These are phyloP conservation scores for Phytophthora macrochlamydospora DNA, from an alignment of 352 stramenopile genomes.

Conservation along the genomic window DNA sequence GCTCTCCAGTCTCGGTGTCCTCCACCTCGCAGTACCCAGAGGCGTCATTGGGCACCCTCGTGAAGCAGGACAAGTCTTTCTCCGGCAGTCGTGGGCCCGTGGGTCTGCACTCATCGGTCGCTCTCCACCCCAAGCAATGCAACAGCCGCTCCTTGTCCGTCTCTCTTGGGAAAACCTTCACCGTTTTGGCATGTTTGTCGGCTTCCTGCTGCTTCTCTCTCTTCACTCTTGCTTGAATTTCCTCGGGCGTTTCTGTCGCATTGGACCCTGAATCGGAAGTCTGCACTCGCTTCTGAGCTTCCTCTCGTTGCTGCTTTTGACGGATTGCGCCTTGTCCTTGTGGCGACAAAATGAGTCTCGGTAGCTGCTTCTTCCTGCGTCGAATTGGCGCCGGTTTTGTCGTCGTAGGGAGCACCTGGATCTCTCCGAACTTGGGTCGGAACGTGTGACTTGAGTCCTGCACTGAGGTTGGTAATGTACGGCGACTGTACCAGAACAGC, in stretches of 20 bases:
- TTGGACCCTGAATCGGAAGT: not conserved
- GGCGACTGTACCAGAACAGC: slow-evolving; percentile 20
- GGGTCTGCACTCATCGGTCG: slow-evolving; percentile 22
- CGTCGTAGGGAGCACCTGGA: slow-evolving; percentile 14
- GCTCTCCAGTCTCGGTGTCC: slow-evolving; percentile 26
- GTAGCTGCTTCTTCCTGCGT: slow-evolving; percentile 14
- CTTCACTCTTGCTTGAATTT: not conserved
- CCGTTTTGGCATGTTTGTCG: slow-evolving; percentile 7
- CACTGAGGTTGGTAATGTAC: not conserved
- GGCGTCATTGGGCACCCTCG: slow-evolving; percentile 15
- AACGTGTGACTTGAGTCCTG: slow-evolving; percentile 4
- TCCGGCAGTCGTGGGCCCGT: slow-evolving; percentile 16
- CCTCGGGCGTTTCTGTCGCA: not conserved
- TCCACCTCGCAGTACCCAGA: slow-evolving; percentile 55
- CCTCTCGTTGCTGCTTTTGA: slow-evolving; percentile 4
- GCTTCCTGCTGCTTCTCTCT: slow-evolving; percentile 9
- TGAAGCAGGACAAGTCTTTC: slow-evolving; percentile 21
- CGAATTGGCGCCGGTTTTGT: slow-evolving; percentile 7
- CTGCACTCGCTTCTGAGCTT: not conserved
- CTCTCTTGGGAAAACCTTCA: slow-evolving; percentile 17
- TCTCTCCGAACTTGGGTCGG: slow-evolving; percentile 17
- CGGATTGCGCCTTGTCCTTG: slow-evolving; percentile 14
- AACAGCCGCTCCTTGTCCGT: slow-evolving; percentile 4
- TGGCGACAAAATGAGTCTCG: slow-evolving; percentile 18
- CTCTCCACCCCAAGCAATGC: slow-evolving; percentile 28